Evolutionary conservation across 306 rosid species (phyloP), one percentile per base, ranked within the genome.

Genomic region (Quercus rubra): DNA sequence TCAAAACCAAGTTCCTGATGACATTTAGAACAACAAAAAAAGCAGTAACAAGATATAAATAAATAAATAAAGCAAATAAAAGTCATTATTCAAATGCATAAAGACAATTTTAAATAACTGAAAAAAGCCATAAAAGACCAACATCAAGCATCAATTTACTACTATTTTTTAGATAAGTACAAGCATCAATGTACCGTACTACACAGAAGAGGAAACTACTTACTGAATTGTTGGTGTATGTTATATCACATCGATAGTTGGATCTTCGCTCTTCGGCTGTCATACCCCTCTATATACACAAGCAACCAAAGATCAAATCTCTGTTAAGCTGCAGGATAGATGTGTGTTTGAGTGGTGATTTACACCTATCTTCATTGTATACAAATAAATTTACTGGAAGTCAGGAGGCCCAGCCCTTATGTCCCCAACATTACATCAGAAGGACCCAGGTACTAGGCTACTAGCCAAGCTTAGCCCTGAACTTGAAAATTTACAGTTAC

Each of bases 1-100:
- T 95, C 99, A 83, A 95, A 95, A 82, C 99, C 99, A 87, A 95
- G 97, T 83, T 95, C 99, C 99, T 92, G 83, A 51, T 21, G 64
- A 49, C 68, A 79, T 52, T 73, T 73, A 83, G 69, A 27, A 78
- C 30, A 61, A 75, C 72, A 70, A 76, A 15, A 15, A 76, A 78
- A 77, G 76, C 49, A 80, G 78, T 70, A 77, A 68, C 30, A 31
- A 33, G 11, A 49, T 6, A 35, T 35, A 35, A 35, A 38, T 38
- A 66, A 73, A 55, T 43, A 31, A 79, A 43, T 35, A 67, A 70
- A 85, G 83, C 70, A 72, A 33, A 69, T 41, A 81, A 43, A 70
- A 7, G 59, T 61, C 9, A 49, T 6, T 49, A 80, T 77, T 25
- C 71, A 59, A 74, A 51, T 20, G 57, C 41, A 46, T 43, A 38